A percentile compares a stretch with the other conserved stretches of the same genome.
Conservation (phyloP, 2,329 filamentous ascomycete genomes). For the Colletotrichum noveboracense region DNA sequence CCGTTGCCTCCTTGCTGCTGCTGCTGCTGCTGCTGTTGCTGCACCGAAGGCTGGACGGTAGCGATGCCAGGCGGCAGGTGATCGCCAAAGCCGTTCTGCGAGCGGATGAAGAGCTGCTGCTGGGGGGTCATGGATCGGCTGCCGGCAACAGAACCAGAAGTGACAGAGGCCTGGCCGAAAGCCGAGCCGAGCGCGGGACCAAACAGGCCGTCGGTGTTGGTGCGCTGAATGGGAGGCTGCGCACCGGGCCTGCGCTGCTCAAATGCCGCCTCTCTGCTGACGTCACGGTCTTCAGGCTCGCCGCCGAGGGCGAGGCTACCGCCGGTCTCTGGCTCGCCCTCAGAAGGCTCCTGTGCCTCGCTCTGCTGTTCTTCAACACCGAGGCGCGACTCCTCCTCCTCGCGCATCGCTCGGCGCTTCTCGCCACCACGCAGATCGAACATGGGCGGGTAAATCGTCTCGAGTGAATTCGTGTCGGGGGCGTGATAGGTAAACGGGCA, state of each 20-base stretch:
- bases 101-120: conserved; percentile 73
- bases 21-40: conserved; percentile 65
- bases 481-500: conserved; percentile 35
- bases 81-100: conserved; percentile 64
- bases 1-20: conserved; percentile 62
- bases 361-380: conserved; percentile 52
- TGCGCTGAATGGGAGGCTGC: conserved; percentile 79
- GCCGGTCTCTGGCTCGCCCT: conserved; percentile 81
- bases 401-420: conserved; percentile 78
- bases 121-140: conserved; percentile 80
- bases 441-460: conserved; percentile 64
- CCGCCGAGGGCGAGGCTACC: conserved; percentile 88
- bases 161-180: conserved; percentile 55
- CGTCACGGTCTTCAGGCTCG: conserved; percentile 84
- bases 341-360: conserved; percentile 55
- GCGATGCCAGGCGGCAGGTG: conserved; percentile 65
- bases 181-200: conserved; percentile 55
- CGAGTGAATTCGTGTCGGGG: conserved; percentile 21
- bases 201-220: conserved; percentile 57
- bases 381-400: conserved; percentile 67
- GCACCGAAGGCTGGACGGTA: conserved; percentile 56
- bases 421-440: conserved; percentile 85
- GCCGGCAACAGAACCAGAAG: conserved; percentile 61
- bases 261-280: conserved; percentile 52
- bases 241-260: conserved; percentile 70